A percentile compares a stretch with the other conserved stretches of the same genome.
Conservation (phyloP, 768 basidiomycete species). For the Suillus brevipes region DNA sequence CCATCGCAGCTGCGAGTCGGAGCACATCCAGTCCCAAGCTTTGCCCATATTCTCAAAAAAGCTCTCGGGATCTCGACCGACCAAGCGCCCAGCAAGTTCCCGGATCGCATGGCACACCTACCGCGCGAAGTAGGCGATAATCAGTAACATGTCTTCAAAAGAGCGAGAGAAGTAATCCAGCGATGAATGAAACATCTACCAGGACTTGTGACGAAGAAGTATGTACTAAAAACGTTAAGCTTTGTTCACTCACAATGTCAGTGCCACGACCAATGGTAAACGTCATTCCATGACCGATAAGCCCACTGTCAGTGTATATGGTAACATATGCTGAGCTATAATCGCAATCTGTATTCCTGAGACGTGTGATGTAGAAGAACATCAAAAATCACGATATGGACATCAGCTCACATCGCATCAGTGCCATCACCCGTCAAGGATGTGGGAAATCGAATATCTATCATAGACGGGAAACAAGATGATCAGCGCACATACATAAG, state of each 20-base stretch:
- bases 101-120: conserved; percentile 83
- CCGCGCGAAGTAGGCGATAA: background rate
- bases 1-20: conserved; percentile 93
- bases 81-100: conserved; percentile 75
- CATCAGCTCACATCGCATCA: conserved; percentile 77
- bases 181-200: background rate
- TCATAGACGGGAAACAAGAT: background rate
- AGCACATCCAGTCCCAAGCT: conserved; percentile 83
- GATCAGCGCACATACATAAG: background rate
- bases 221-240: background rate
- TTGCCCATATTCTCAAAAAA: conserved; percentile 91
- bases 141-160: conserved; percentile 1
- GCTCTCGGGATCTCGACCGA: conserved; percentile 78
- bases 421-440: conserved; percentile 89
- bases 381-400: background rate
- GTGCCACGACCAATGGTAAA: conserved; percentile 95
- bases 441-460: conserved; percentile 92
- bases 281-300: conserved; percentile 91
- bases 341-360: conserved; percentile 92
- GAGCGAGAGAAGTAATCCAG: background rate
- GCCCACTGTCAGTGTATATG: conserved; percentile 66
- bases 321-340: conserved; percentile 92
- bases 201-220: background rate
- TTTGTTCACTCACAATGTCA: conserved; percentile 64
- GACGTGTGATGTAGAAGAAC: conserved; percentile 1